Conservation (phyloP, 495 filamentous ascomycete species). For the Friedmanniomyces simplex region DNA sequence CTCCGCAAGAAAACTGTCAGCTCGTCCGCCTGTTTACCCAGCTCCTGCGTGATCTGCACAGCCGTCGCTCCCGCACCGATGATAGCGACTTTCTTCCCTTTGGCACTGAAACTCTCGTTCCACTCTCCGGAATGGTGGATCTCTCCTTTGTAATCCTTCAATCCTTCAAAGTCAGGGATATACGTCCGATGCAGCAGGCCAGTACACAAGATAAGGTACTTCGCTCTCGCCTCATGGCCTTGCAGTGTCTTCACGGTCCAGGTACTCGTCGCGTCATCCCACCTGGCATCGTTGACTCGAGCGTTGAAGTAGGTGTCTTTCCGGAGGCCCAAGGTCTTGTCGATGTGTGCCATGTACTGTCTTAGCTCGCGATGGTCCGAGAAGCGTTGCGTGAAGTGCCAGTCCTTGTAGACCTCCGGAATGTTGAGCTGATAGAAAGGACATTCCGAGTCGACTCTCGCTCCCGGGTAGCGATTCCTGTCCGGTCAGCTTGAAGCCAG, state of each 20-base stretch:
- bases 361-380: neutral
- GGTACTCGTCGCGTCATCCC: slow-evolving; percentile 3
- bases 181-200: slow-evolving; percentile 22
- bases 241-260: slow-evolving; percentile 22
- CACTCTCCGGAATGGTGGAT: slow-evolving; percentile 44
- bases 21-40: slow-evolving; percentile 13
- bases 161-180: slow-evolving; percentile 27
- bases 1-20: slow-evolving; percentile 20
- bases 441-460: slow-evolving; percentile 9
- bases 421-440: slow-evolving; percentile 13
- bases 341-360: slow-evolving; percentile 28
- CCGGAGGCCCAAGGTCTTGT: slow-evolving; percentile 22
- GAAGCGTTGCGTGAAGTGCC: slow-evolving; percentile 9
- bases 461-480: slow-evolving; percentile 9
- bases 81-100: slow-evolving; percentile 16
- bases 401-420: slow-evolving; percentile 3
- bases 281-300: slow-evolving; percentile 16
- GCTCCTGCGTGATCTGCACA: slow-evolving; percentile 20
- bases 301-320: slow-evolving; percentile 26
- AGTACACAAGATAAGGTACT: slow-evolving; percentile 20
- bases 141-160: slow-evolving; percentile 32
- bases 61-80: slow-evolving; percentile 20
- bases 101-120: slow-evolving; percentile 26
- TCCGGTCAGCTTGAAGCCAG: neutral
- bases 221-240: slow-evolving; percentile 5